Percentiles rank a stretch among this genome's conserved stretches.
Conservation (phyloP, 805 yeast genomes). For the Saccharomycopsis fodiens region DNA sequence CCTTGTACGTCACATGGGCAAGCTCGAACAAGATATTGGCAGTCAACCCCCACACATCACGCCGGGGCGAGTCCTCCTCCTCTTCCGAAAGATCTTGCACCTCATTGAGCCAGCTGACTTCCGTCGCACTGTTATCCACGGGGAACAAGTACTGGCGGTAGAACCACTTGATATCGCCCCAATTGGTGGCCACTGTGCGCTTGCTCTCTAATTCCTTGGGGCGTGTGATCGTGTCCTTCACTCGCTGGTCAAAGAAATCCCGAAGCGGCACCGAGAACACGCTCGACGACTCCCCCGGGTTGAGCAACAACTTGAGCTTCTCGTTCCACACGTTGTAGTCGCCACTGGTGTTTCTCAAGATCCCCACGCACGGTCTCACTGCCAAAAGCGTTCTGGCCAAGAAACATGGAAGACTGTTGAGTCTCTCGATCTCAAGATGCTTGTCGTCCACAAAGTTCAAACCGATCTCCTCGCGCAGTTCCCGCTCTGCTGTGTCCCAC, state of each 20-base stretch:
- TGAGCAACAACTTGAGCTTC: constrained; percentile 38
- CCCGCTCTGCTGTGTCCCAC: constrained; percentile 72
- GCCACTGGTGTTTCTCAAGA: constrained; percentile 33
- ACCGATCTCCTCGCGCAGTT: constrained; percentile 84
- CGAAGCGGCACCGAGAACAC: constrained; percentile 62
- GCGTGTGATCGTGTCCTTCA: constrained; percentile 30
- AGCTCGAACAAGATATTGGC: constrained; percentile 73
- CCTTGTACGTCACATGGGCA: constrained; percentile 46
- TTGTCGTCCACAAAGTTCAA: constrained; percentile 41
- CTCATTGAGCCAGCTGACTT: constrained; percentile 56
- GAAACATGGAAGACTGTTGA: constrained; percentile 67
- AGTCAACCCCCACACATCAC: constrained; percentile 79
- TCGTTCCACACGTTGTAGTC: constrained; percentile 12
- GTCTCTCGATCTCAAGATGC: constrained; percentile 48
- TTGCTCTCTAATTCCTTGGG: constrained; percentile 28
- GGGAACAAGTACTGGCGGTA: constrained; percentile 57
- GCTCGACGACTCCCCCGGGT: constrained; percentile 72
- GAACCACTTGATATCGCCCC: constrained; percentile 73
- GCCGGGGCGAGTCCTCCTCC: constrained; percentile 41
- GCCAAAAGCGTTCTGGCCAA: constrained; percentile 74
- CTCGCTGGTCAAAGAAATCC: constrained; percentile 38
- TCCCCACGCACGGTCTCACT: constrained; percentile 75
- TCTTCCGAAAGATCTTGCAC: constrained; percentile 55
- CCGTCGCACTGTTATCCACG: constrained; percentile 38
- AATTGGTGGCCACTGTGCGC: constrained; percentile 34